phyloP scores from a whole-genome alignment of 2,329 filamentous ascomycete genomes.

The Microdochium nivale region DNA sequence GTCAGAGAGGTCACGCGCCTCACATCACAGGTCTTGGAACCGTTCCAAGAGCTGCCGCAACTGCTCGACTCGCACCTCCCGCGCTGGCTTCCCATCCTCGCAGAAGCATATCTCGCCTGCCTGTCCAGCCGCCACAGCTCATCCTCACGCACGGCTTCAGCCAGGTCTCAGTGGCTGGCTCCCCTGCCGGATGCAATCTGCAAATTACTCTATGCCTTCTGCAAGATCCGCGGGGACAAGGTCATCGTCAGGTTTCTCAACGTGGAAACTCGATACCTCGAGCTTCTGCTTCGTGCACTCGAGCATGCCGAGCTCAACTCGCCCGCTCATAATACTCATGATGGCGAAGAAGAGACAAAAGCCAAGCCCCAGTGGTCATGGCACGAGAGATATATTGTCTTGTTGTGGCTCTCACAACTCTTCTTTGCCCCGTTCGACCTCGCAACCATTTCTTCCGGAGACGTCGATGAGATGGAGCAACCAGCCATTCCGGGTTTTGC shows the following conservation, averaged over 20 bases:
- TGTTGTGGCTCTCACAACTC: conserved; percentile 81
- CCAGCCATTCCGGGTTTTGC: conserved; percentile 37
- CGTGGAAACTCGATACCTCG: conserved; percentile 80
- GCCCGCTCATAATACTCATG: conserved; percentile 1
- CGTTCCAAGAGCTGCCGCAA: conserved; percentile 93
- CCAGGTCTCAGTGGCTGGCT: conserved; percentile 32
- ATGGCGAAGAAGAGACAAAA: conserved; percentile 4
- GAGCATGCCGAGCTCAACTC: conserved; percentile 45
- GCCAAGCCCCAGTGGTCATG: conserved; percentile 47
- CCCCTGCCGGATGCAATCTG: conserved; percentile 65
- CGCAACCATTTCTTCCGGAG: conserved; percentile 65
- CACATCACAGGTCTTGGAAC: conserved; percentile 57
- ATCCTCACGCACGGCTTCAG: conserved; percentile 30
- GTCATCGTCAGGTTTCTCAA: conserved; percentile 85
- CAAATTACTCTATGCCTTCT: conserved; percentile 77
- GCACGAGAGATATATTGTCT: conserved; percentile 81
- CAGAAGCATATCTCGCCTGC: conserved; percentile 66
- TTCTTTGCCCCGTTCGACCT: conserved; percentile 86
- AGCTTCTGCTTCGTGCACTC: conserved; percentile 67
- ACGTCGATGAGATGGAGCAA: conserved; percentile 35
- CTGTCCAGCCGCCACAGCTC: conserved; percentile 37
- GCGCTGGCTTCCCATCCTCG: conserved; percentile 63
- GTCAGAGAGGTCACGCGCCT: conserved; percentile 39
- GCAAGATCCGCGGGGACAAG: conserved; percentile 90
- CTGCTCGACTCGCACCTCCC: conserved; percentile 79